These are phyloP conservation scores for Bipolaris oryzae DNA, from an alignment of 2,329 filamentous ascomycete species.

Conservation along the genomic window DNA sequence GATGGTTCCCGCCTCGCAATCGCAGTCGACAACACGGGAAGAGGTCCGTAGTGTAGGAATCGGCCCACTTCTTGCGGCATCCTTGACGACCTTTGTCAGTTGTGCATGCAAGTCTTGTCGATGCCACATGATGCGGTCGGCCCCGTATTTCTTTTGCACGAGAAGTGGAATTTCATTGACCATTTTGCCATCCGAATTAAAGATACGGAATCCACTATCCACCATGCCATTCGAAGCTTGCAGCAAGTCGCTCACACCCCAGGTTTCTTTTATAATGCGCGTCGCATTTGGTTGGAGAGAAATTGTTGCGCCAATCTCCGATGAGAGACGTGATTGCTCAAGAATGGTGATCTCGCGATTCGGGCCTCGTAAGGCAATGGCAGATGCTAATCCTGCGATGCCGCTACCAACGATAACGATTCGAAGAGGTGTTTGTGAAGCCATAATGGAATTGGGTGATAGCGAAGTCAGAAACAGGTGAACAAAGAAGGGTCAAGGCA, in stretches of 20 bases:
- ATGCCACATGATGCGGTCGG: slow-evolving; percentile 52
- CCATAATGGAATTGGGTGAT: slow-evolving; percentile 6
- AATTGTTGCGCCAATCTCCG: slow-evolving; percentile 52
- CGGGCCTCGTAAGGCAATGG: slow-evolving; percentile 47
- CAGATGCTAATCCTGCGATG: slow-evolving; percentile 29
- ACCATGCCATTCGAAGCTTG: slow-evolving; percentile 40
- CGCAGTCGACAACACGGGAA: slow-evolving; percentile 52
- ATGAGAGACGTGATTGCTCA: slow-evolving; percentile 39
- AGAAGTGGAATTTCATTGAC: slow-evolving; percentile 43
- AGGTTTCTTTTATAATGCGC: slow-evolving; percentile 41
- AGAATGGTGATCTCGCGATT: slow-evolving; percentile 44
- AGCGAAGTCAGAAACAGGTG: neutral
- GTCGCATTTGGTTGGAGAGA: slow-evolving; percentile 53
- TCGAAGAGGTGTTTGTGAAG: slow-evolving; percentile 30
- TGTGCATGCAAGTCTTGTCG: slow-evolving; percentile 50
- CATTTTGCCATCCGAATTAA: slow-evolving; percentile 38
- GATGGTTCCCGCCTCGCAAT: slow-evolving; percentile 49
- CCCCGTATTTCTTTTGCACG: slow-evolving; percentile 43
- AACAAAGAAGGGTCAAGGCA: neutral
- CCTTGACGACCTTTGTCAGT: slow-evolving; percentile 54
- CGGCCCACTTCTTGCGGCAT: slow-evolving; percentile 33
- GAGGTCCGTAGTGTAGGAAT: slow-evolving; percentile 49
- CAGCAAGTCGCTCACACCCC: slow-evolving; percentile 39
- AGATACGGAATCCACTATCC: slow-evolving; percentile 49
- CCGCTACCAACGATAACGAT: slow-evolving; percentile 43